Conservation (phyloP, 306 rosid genomes). For the Castanospermum australe region DNA sequence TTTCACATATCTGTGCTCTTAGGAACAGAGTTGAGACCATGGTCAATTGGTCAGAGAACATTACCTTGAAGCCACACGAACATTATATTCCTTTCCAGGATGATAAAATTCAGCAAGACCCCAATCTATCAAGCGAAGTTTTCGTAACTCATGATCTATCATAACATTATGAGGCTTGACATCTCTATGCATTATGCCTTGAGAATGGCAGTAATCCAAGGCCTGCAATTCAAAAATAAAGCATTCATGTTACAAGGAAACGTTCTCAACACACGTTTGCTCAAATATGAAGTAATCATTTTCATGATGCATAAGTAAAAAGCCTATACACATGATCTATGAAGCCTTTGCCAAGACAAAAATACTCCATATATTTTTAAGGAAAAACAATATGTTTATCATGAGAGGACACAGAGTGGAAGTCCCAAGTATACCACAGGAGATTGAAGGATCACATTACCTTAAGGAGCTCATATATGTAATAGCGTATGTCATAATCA, state of each 20-base stretch:
- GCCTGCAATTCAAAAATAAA: conserved; percentile 50
- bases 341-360: background rate
- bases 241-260: background rate
- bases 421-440: background rate
- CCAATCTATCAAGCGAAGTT: conserved; percentile 88
- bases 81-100: conserved; percentile 82
- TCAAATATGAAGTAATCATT: background rate
- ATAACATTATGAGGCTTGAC: conserved; percentile 86
- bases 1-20: background rate
- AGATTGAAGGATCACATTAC: conserved; percentile 34
- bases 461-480: conserved; percentile 88
- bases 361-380: background rate
- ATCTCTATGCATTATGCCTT: conserved; percentile 85
- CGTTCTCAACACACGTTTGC: background rate
- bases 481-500: conserved; percentile 87
- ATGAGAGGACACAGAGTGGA: background rate
- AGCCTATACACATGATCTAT: background rate
- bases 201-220: conserved; percentile 79
- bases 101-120: conserved; percentile 88
- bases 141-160: conserved; percentile 81
- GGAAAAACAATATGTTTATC: background rate
- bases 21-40: background rate
- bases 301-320: conserved; percentile 1
- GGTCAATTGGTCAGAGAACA: background rate
- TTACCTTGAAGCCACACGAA: conserved; percentile 83